Conservation (phyloP, 2,329 filamentous ascomycete species). For the Alternaria solani region DNA sequence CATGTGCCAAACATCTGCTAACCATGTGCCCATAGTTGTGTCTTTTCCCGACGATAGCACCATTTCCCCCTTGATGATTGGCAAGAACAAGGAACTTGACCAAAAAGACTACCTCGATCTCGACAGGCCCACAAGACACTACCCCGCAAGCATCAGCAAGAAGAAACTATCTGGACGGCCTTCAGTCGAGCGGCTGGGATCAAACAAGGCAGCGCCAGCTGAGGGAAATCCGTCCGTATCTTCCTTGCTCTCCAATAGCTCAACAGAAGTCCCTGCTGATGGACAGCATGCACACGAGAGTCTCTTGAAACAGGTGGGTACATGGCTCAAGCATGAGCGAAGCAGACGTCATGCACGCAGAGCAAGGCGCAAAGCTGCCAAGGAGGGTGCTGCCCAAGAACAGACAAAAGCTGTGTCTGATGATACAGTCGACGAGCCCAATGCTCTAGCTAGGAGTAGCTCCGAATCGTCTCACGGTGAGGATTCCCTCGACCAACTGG, state of each 20-base stretch:
- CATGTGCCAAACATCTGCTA: constrained; percentile 26
- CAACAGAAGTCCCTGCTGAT: constrained; percentile 30
- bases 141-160: constrained; percentile 50
- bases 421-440: constrained; percentile 16
- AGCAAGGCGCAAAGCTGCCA: constrained; percentile 59
- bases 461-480: constrained; percentile 72
- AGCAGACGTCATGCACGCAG: constrained; percentile 68
- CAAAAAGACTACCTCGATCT: constrained; percentile 53
- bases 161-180: constrained; percentile 56
- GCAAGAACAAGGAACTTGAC: constrained; percentile 56
- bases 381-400: constrained; percentile 40
- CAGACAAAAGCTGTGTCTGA: constrained; percentile 3
- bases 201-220: constrained; percentile 27
- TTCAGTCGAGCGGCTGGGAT: constrained; percentile 43
- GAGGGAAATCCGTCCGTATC: constrained; percentile 43
- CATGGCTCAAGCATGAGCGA: constrained; percentile 86
- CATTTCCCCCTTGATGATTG: constrained; percentile 58
- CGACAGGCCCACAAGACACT: constrained; percentile 49
- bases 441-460: constrained; percentile 52
- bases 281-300: constrained; percentile 43
- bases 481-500: constrained; percentile 79
- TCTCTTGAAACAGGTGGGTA: constrained; percentile 75
- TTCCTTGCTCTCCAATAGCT: constrained; percentile 43
- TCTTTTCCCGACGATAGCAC: constrained; percentile 56
- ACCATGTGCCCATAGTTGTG: constrained; percentile 50